Base-by-base conservation (phyloP, 352 stramenopile genomes). In the Phytophthora quininea region DNA sequence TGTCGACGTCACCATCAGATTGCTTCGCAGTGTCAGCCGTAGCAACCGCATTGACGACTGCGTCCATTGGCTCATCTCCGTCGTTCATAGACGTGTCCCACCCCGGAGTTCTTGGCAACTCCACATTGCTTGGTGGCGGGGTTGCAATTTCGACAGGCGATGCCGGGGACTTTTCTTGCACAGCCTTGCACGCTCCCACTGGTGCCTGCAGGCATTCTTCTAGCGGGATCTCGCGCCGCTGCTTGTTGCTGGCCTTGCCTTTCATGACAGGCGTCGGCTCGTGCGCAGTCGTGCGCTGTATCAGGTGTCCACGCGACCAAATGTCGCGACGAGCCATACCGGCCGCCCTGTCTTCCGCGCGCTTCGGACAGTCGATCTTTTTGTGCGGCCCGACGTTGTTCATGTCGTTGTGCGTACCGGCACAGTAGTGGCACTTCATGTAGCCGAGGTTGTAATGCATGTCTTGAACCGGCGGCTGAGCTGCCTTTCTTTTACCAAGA, bases 131-230 rank as follows among this genome's bases (percentile, higher is more conserved):
- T 15, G 42, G 42, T 48, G 42, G 10, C 10, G 35, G 35, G 6
- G 35, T 40, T 9, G 6, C 6, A 7, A 15, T n/a, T 32, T 4
- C 19, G 3, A 24, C 46, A 6, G 46, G 46, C 31, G 5, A 33
- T 12, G 46, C n/a, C 8, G 46, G 46, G 5, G 40, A 8, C 12
- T 52, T 32, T 52, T 7, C n/a, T 6, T n/a, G n/a, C 42, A 15
- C 42, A 8, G 42, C 27, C n/a, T 52, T 52, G 19, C 46, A 52
- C 46, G 15, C n/a, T 50, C 43, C 43, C 46, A 33, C n/a, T 11
- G 10, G 7, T 14, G 10, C 12, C 11, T 5, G 46, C 24, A 52
- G 46, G 7, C 46, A 52, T 5, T 31, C 46, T 4, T 52, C 46
- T 4, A 32, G 3, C 5, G 46, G n/a, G 15, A 52, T n/a, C 46